These are phyloP conservation scores for Starmerella sirachaensis DNA, from an alignment of 805 yeast genomes.

Conservation along the genomic window DNA sequence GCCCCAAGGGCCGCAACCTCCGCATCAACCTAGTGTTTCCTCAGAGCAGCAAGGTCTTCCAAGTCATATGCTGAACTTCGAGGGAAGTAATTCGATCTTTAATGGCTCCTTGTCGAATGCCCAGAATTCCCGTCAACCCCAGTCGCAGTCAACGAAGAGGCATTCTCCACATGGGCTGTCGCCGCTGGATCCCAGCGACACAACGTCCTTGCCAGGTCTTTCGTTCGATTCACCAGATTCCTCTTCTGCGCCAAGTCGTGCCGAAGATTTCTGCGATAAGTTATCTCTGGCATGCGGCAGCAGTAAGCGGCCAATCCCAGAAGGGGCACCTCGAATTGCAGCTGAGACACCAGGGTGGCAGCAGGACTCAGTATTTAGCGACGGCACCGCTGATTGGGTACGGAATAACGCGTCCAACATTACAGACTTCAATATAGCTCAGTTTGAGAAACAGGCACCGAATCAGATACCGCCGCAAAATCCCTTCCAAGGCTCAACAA, in stretches of 20 bases:
- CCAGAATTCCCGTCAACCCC: neutral
- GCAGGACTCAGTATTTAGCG: slow-evolving; percentile 6
- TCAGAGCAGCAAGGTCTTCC: slow-evolving; percentile 3
- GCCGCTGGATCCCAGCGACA: neutral
- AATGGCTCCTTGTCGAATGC: too few species aligned
- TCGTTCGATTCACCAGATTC: slow-evolving; percentile 14
- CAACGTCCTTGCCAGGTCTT: slow-evolving; percentile 9
- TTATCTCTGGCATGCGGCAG: slow-evolving; percentile 78
- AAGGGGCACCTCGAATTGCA: slow-evolving; percentile 16
- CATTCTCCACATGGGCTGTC: neutral
- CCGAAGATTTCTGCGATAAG: slow-evolving; percentile 62
- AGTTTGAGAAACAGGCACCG: neutral
- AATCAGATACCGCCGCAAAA: neutral
- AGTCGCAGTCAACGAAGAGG: neutral
- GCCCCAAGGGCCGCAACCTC: slow-evolving; percentile 7
- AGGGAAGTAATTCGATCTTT: too few species aligned
- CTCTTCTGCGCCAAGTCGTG: slow-evolving; percentile 9
- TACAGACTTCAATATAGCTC: neutral
- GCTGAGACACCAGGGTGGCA: slow-evolving; percentile 20
- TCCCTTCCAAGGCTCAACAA: neutral
- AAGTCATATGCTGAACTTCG: slow-evolving; percentile 1
- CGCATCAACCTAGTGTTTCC: neutral
- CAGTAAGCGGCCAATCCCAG: slow-evolving; percentile 40
- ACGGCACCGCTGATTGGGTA: slow-evolving; percentile 9
- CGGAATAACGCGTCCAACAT: slow-evolving; percentile 3